Evolutionary conservation across 1,284 basidiomycete species (phyloP).

Genomic region (Austropuccinia psidii): DNA sequence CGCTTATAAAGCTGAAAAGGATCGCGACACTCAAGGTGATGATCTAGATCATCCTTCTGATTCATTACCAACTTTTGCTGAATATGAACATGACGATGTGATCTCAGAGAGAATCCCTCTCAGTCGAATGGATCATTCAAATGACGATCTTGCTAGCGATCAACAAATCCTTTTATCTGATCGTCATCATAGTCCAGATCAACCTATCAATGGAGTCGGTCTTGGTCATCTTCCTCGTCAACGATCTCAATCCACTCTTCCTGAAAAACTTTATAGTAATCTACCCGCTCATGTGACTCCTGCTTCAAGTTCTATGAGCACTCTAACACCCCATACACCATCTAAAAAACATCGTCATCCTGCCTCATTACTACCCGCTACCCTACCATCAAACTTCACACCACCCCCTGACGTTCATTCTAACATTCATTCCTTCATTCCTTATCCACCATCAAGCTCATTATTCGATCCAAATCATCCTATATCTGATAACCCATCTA

Average conservation of each 20-base stretch:
- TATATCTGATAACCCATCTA: no score
- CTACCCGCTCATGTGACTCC: not conserved
- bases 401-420: not conserved
- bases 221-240: not conserved
- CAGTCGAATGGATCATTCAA: not conserved
- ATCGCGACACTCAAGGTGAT: not conserved
- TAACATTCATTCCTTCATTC: no score
- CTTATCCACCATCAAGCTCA: no score
- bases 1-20: conserved; percentile 19
- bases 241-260: not conserved
- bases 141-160: not conserved
- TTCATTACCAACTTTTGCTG: conserved; percentile 12
- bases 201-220: not conserved
- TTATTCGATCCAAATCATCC: no score
- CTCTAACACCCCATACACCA: no score
- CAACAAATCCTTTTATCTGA: not conserved
- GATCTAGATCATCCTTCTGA: not conserved
- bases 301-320: not conserved
- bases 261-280: not conserved
- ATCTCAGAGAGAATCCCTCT: not conserved
- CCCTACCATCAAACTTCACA: not conserved
- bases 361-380: no score
- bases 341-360: not conserved
- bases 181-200: not conserved
- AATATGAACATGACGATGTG: not conserved